Conservation (phyloP, 2,329 filamentous ascomycete genomes). For the Bipolaris cookei region DNA sequence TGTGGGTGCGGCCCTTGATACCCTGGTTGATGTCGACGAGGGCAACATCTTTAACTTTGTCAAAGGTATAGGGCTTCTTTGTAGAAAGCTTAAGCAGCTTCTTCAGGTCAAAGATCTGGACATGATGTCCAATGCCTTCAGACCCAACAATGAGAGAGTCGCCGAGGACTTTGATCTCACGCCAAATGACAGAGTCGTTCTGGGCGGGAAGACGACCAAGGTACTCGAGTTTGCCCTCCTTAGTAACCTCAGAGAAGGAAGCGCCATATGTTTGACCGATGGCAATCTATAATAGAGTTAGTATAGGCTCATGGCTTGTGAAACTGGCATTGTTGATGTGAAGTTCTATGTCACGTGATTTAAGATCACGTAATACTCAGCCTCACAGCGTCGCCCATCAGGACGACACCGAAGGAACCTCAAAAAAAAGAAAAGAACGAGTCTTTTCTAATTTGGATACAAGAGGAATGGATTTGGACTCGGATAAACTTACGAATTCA, state of each 20-base stretch:
- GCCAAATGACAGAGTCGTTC: conserved; percentile 56
- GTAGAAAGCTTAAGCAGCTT: conserved; percentile 47
- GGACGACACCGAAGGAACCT: too few relatives aligned
- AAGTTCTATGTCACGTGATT: not conserved
- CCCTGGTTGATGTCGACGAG: conserved; percentile 39
- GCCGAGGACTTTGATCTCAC: conserved; percentile 57
- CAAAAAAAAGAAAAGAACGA: too few relatives aligned
- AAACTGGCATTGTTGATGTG: not conserved
- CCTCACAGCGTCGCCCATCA: too few relatives aligned
- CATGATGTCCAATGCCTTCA: conserved; percentile 55
- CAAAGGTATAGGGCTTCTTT: conserved; percentile 42
- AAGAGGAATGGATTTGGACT: too few relatives aligned
- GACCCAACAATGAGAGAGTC: conserved; percentile 53
- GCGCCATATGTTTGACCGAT: conserved; percentile 64
- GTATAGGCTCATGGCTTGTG: not conserved
- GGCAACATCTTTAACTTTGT: conserved; percentile 37
- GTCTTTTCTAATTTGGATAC: too few relatives aligned
- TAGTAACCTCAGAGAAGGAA: conserved; percentile 60
- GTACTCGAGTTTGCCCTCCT: conserved; percentile 58
- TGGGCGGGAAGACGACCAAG: conserved; percentile 60
- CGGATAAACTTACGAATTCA: conserved; percentile 51
- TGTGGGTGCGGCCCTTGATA: conserved; percentile 44
- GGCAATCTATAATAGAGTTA: conserved; percentile 43
- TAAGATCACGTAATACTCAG: too few relatives aligned
- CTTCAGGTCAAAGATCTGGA: conserved; percentile 67